These are phyloP conservation scores for Chondrostereum purpureum DNA, from an alignment of 1,284 basidiomycete genomes.

Conservation along the genomic window DNA sequence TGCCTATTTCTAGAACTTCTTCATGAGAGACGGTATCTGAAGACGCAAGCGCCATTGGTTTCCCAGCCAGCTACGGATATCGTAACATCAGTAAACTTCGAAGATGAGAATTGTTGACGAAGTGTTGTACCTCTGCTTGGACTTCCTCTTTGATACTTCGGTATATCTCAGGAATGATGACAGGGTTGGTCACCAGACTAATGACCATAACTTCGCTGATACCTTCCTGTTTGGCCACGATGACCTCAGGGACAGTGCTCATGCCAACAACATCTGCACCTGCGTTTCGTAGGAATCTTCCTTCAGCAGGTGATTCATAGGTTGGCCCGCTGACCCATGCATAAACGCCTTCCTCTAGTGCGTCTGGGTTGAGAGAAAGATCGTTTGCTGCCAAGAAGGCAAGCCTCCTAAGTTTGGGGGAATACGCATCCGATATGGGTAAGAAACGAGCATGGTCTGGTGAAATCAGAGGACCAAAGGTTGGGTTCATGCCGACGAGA, in stretches of 20 bases:
- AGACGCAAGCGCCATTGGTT: constrained; percentile 32
- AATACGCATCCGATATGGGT: constrained; percentile 76
- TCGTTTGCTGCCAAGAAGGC: constrained; percentile 20
- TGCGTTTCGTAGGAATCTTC: constrained; percentile 60
- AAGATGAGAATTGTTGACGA: constrained; percentile 4
- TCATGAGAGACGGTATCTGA: constrained; percentile 67
- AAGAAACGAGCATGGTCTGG: constrained; percentile 63
- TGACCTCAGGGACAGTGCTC: constrained; percentile 88
- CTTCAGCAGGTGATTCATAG: constrained; percentile 81
- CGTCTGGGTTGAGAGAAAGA: constrained; percentile 18
- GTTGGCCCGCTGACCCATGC: constrained; percentile 83
- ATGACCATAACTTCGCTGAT: constrained; percentile 64
- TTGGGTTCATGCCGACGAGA: constrained; percentile 70
- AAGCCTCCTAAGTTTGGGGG: constrained; percentile 56
- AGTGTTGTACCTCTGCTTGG: constrained; percentile 62
- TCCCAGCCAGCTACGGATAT: constrained; percentile 51
- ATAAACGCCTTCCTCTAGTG: constrained; percentile 71
- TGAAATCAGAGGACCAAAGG: constrained; percentile 61
- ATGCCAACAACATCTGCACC: constrained; percentile 84
- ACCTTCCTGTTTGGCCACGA: constrained; percentile 71
- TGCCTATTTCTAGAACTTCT: constrained; percentile 72
- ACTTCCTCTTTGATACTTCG: constrained; percentile 69
- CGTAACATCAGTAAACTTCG: neutral
- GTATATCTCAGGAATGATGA: constrained; percentile 68
- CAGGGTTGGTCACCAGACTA: constrained; percentile 77